Evolutionary conservation across 495 filamentous ascomycete species (phyloP).

Genomic region (Tuber microsphaerosporum): DNA sequence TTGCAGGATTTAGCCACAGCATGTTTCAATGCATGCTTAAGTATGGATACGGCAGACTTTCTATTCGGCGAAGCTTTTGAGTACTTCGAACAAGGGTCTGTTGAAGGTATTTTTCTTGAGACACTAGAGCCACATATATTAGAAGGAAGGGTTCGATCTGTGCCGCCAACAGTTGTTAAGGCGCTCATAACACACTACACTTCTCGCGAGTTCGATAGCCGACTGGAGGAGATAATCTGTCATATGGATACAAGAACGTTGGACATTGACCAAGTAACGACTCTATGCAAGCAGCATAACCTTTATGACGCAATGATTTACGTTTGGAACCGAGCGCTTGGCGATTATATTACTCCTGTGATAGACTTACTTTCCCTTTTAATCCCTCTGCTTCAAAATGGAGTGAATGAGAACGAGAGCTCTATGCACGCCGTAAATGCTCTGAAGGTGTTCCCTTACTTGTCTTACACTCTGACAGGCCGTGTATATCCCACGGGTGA

Average conservation of each 20-base stretch:
- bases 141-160: conserved; percentile 61
- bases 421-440: conserved; percentile 58
- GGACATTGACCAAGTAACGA: conserved; percentile 88
- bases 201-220: conserved; percentile 58
- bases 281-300: conserved; percentile 78
- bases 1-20: conserved; percentile 71
- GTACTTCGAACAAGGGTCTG: conserved; percentile 71
- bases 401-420: conserved; percentile 46
- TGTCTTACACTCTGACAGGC: conserved; percentile 87
- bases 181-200: conserved; percentile 75
- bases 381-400: conserved; percentile 52
- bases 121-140: conserved; percentile 78
- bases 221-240: conserved; percentile 92
- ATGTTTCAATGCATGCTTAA: conserved; percentile 74
- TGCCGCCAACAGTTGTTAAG: conserved; percentile 82
- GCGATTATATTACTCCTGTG: conserved; percentile 83
- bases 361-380: conserved; percentile 74
- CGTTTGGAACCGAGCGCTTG: conserved; percentile 86
- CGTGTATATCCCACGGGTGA: conserved; percentile 84
- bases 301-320: conserved; percentile 95
- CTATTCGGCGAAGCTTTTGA: conserved; percentile 86
- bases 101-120: conserved; percentile 71
- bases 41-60: conserved; percentile 67
- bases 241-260: conserved; percentile 82
- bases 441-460: conserved; percentile 87